Evolutionary conservation across 1,139 yeast species (phyloP).

Genomic region (Hemisphaericaspora xylanilytica): DNA sequence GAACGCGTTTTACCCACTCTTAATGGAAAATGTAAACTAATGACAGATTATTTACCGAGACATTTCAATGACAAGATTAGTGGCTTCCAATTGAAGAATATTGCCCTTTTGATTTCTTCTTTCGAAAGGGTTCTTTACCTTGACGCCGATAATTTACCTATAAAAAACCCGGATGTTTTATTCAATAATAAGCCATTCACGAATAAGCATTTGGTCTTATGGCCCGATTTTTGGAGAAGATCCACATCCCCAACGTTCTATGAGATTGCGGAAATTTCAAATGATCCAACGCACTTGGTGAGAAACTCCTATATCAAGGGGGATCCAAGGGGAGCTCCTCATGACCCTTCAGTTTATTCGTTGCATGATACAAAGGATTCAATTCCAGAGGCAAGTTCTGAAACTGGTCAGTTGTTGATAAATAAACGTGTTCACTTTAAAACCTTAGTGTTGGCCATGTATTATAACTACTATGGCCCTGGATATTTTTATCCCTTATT

Average conservation of each 20-base stretch:
- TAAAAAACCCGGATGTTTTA: slow-evolving; percentile 32
- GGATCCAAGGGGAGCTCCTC: slow-evolving; percentile 25
- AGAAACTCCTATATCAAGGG: slow-evolving; percentile 28
- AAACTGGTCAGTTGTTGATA: slow-evolving; percentile 57
- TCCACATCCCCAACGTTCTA: slow-evolving; percentile 36
- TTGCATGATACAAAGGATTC: slow-evolving; percentile 55
- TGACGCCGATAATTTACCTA: slow-evolving; percentile 38
- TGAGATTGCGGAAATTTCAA: slow-evolving; percentile 27
- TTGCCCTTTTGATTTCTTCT: slow-evolving; percentile 34
- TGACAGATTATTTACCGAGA: slow-evolving; percentile 31
- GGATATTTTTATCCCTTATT: slow-evolving; percentile 51
- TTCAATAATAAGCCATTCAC: slow-evolving; percentile 33
- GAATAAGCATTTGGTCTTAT: slow-evolving; percentile 26
- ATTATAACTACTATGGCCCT: slow-evolving; percentile 57
- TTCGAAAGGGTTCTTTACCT: slow-evolving; percentile 33
- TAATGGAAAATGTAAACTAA: slow-evolving; percentile 32
- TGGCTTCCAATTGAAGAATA: slow-evolving; percentile 34
- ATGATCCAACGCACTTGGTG: slow-evolving; percentile 18
- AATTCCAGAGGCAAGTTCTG: slow-evolving; percentile 59
- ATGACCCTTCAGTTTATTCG: slow-evolving; percentile 16
- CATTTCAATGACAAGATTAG: slow-evolving; percentile 18
- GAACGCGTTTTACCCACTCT: slow-evolving; percentile 26
- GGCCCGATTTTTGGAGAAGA: slow-evolving; percentile 45
- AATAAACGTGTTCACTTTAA: slow-evolving; percentile 50
- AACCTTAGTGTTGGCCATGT: slow-evolving; percentile 51